Base-by-base conservation (phyloP, 139 green algal genomes). In the Coelastrella sp. region DNA sequence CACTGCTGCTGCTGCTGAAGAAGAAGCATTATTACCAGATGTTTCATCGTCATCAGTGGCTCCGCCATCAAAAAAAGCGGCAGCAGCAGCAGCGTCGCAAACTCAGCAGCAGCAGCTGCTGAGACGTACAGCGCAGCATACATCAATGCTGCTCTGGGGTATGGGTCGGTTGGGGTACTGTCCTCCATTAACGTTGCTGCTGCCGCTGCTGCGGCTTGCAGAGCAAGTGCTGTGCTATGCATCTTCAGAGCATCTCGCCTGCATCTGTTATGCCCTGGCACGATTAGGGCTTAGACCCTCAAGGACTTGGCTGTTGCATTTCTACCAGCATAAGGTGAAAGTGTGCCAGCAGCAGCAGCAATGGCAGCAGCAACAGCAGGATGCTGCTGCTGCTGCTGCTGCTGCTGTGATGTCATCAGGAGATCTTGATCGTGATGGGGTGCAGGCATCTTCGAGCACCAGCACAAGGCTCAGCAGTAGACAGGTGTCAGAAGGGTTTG, bases 141-240 rank as follows among this genome's bases (percentile, higher is more conserved):
- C 30, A 13, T 27, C 38, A 21, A 66, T 80, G 72, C n/a, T 80
- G 72, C n/a, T 80, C 13, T 80, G 72, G 72, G 45, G 45, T 30
- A 50, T 51, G 21, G 72, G 72, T 1, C 41, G 27, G 41, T 32
- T 80, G 6, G 15, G 30, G 5, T 80, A 67, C 27, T 43, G 45
- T 25, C 72, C 72, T 3, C 72, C 72, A 32, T 23, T 6, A n/a
- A 38, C 15, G 45, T 45, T 62, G 72, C 45, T 80, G 72, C 72
- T 45, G 72, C 30, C 27, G 45, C 72, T 80, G 72, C 72, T 80
- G 45, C 43, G 45, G 45, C 43, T 40, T 3, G 27, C 41, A 5
- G 30, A 80, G n/a, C 30, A 35, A 45, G 30, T 80, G 72, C 30
- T 80, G 72, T 30, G 11, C n/a, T 17, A 41, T 38, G 59, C 45